phyloP scores from a whole-genome alignment of 371 early-diverging fungal genomes.

The Mortierella sp. region DNA sequence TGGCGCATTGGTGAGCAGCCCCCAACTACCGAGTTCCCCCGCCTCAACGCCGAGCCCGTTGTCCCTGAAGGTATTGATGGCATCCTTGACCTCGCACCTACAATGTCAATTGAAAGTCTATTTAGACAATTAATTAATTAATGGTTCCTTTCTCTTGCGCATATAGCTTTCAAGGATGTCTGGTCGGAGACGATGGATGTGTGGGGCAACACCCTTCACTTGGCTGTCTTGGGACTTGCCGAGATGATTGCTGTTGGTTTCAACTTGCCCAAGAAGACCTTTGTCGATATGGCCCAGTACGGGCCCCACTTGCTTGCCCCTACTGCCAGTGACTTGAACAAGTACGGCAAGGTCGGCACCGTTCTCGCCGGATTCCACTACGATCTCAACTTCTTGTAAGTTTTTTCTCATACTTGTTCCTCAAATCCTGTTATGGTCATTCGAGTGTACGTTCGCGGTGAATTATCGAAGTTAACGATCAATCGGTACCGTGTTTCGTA shows the following conservation, averaged over 20 bases:
- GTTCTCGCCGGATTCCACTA: constrained; percentile 76
- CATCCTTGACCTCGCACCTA: neutral
- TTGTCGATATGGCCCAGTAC: constrained; percentile 63
- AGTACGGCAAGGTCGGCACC: constrained; percentile 70
- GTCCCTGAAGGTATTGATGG: constrained; percentile 64
- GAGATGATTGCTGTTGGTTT: constrained; percentile 78
- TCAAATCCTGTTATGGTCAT: neutral
- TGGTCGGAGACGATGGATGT: constrained; percentile 72
- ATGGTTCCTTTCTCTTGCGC: neutral
- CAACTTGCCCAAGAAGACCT: constrained; percentile 64
- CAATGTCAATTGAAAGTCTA: neutral
- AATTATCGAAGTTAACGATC: neutral
- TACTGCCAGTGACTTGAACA: constrained; percentile 73
- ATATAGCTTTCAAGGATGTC: constrained; percentile 57
- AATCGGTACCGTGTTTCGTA: neutral
- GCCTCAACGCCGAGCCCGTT: constrained; percentile 73
- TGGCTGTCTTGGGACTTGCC: constrained; percentile 63
- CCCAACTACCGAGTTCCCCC: constrained; percentile 66
- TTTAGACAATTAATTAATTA: neutral
- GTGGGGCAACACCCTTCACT: constrained; percentile 73
- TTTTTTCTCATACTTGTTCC: neutral
- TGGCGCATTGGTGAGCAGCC: constrained; percentile 69
- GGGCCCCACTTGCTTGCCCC: constrained; percentile 83
- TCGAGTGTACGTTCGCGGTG: neutral
- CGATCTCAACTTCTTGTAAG: constrained; percentile 76